These are phyloP conservation scores for Termitomyces sp. DNA, from an alignment of 768 basidiomycete species.

Conservation along the genomic window DNA sequence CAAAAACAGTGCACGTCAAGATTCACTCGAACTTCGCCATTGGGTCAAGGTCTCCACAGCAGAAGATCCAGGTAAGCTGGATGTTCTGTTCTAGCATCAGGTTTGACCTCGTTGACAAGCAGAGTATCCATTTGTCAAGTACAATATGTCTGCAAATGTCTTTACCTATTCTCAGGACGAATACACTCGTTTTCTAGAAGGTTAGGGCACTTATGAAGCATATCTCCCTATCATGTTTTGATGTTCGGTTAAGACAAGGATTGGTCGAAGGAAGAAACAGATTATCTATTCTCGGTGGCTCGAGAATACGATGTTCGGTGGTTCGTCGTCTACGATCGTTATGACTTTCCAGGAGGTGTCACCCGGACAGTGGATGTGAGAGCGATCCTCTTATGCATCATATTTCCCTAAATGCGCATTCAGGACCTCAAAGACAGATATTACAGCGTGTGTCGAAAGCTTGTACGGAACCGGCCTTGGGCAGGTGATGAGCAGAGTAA, in stretches of 20 bases:
- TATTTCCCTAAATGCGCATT: constrained; percentile 1
- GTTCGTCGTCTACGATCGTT: constrained; percentile 88
- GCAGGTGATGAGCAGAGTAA: constrained; percentile 75
- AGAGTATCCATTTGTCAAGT: constrained; percentile 85
- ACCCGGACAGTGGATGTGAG: constrained; percentile 69
- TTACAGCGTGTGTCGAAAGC: constrained; percentile 84
- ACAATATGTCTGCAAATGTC: constrained; percentile 63
- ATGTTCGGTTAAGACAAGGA: constrained; percentile 52
- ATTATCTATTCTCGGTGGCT: constrained; percentile 82
- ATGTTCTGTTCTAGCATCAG: background rate
- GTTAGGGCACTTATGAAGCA: constrained; percentile 34
- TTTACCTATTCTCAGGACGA: constrained; percentile 85
- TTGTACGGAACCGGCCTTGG: constrained; percentile 84
- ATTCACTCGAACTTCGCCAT: constrained; percentile 70
- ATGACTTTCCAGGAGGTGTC: constrained; percentile 61
- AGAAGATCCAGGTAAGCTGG: constrained; percentile 47
- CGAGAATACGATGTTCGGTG: constrained; percentile 85
- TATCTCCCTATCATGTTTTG: background rate
- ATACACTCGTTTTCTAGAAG: constrained; percentile 76
- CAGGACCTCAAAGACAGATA: constrained; percentile 95
- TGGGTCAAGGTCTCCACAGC: constrained; percentile 73
- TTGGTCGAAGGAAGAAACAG: constrained; percentile 94
- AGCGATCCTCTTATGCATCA: background rate
- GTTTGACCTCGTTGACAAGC: background rate
- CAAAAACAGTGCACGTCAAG: constrained; percentile 65